Evolutionary conservation across 768 basidiomycete genomes (phyloP).

Genomic region (Mycena rebaudengoi): DNA sequence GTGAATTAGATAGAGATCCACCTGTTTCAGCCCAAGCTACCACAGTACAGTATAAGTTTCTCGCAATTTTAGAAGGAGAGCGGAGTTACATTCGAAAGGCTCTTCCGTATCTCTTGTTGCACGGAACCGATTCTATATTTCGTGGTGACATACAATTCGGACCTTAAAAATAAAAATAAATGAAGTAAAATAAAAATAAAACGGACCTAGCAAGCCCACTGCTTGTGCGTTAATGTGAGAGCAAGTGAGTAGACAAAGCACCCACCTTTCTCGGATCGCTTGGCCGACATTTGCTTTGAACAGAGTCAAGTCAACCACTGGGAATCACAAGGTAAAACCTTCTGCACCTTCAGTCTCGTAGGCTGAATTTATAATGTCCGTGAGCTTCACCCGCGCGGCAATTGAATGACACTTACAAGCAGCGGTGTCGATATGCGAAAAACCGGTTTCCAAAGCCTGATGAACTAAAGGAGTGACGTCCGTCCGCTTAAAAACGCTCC

Average conservation of each 20-base stretch:
- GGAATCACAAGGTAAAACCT: constrained; percentile 36
- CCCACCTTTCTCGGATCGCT: constrained; percentile 38
- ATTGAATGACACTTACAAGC: constrained; percentile 36
- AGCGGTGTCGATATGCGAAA: constrained; percentile 60
- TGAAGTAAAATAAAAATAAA: no score
- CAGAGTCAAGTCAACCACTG: constrained; percentile 18
- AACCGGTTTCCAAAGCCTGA: constrained; percentile 55
- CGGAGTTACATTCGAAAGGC: constrained; percentile 46
- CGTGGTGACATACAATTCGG: constrained; percentile 45
- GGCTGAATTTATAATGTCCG: neutral
- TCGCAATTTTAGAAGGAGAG: neutral
- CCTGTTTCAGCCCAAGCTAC: constrained; percentile 53
- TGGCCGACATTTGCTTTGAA: constrained; percentile 36
- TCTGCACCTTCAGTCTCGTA: constrained; percentile 24
- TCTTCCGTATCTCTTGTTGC: constrained; percentile 39
- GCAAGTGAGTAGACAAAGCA: no score
- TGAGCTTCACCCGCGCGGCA: neutral
- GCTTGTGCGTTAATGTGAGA: no score
- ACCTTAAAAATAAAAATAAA: constrained; percentile 39
- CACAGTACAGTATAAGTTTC: neutral
- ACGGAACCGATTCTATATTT: constrained; percentile 45
- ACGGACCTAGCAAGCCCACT: no score
- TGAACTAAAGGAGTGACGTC: constrained; percentile 54
- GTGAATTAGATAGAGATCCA: constrained; percentile 65
- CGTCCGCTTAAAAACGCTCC: constrained; percentile 31